These are phyloP conservation scores for Sphaerosporella brunnea DNA, from an alignment of 495 filamentous ascomycete species.

Conservation along the genomic window DNA sequence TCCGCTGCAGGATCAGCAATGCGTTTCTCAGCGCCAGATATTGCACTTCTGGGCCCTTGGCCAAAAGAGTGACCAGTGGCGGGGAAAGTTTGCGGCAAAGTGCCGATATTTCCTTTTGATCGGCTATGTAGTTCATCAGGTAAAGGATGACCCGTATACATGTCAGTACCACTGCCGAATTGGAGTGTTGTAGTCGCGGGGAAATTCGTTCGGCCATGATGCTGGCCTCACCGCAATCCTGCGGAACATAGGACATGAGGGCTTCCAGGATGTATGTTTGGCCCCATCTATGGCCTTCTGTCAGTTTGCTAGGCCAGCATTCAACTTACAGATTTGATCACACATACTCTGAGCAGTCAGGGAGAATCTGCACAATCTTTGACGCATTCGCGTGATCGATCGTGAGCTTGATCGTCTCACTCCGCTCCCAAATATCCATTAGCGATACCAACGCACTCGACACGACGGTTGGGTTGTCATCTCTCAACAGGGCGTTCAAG, in stretches of 20 bases:
- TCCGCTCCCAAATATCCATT: constrained; percentile 97
- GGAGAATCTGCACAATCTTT: constrained; percentile 89
- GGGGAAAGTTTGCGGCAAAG: constrained; percentile 89
- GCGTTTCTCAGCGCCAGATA: constrained; percentile 92
- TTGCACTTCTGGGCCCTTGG: constrained; percentile 93
- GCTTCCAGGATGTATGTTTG: constrained; percentile 98
- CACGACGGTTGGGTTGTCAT: constrained; percentile 94
- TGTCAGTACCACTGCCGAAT: constrained; percentile 89
- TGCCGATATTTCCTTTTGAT: constrained; percentile 74
- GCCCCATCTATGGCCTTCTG: constrained; percentile 64
- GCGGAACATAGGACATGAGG: constrained; percentile 93
- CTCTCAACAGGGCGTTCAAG: constrained; percentile 73
- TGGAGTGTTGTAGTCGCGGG: constrained; percentile 84
- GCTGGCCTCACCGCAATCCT: constrained; percentile 70
- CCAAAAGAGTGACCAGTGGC: constrained; percentile 82
- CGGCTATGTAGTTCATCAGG: constrained; percentile 96
- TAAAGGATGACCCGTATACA: constrained; percentile 92
- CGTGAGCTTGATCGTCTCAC: constrained; percentile 90
- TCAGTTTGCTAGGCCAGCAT: too few relatives aligned
- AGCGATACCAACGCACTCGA: constrained; percentile 79
- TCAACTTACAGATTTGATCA: too few relatives aligned
- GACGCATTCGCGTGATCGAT: constrained; percentile 95
- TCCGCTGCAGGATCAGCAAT: constrained; percentile 76
- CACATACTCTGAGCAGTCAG: constrained; percentile 93
- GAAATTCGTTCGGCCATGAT: constrained; percentile 85